Evolutionary conservation across 2,329 filamentous ascomycete species (phyloP).

Genomic region (Diaporthe caulivora): DNA sequence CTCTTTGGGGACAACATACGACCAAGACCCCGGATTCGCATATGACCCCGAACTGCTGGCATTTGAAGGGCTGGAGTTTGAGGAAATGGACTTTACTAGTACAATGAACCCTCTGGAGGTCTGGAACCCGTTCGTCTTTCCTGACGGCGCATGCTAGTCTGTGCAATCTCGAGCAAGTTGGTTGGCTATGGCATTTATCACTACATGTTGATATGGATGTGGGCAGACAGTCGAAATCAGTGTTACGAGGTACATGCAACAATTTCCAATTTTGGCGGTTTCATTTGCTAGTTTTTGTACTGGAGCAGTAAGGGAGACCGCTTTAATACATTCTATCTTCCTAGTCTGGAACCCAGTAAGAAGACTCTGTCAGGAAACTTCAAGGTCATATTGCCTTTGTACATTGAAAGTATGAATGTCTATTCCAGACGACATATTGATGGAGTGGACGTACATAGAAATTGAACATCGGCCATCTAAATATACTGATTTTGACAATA

Average conservation of each 20-base stretch:
- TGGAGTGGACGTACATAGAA: neutral
- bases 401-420: neutral
- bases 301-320: no score
- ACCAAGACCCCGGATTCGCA: neutral
- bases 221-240: neutral
- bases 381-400: no score
- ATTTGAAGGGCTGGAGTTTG: slow-evolving; percentile 3
- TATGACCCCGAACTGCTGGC: neutral
- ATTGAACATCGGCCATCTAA: neutral
- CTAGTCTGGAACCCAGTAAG: no score
- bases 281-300: no score
- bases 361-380: no score
- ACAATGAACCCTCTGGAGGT: neutral
- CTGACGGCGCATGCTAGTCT: neutral
- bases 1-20: neutral
- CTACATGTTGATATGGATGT: no score
- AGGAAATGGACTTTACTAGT: neutral
- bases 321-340: no score
- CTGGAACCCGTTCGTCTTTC: slow-evolving; percentile 12
- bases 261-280: no score
- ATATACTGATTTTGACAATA: no score
- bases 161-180: neutral
- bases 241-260: no score
- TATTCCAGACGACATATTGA: neutral
- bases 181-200: no score